These are phyloP conservation scores for Metarhizium humberi DNA, from an alignment of 2,329 filamentous ascomycete genomes.

Conservation along the genomic window DNA sequence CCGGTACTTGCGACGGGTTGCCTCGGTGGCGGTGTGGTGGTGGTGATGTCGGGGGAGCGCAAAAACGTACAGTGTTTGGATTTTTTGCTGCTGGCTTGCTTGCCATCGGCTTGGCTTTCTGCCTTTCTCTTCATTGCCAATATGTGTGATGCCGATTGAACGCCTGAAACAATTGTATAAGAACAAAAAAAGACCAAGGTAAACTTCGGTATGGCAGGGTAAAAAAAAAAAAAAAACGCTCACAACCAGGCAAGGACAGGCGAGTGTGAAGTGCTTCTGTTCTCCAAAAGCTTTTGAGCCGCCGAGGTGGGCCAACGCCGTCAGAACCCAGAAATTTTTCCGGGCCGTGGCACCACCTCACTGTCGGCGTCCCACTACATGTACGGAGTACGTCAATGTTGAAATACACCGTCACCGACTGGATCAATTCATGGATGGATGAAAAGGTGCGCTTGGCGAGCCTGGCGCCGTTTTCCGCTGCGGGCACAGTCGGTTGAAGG, in stretches of 20 bases:
- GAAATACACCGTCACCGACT: too few relatives aligned
- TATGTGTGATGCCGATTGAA: too few relatives aligned
- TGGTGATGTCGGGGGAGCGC: background rate
- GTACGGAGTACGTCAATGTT: too few relatives aligned
- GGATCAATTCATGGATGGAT: too few relatives aligned
- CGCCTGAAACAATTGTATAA: too few relatives aligned
- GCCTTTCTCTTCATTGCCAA: slow-evolving; percentile 51
- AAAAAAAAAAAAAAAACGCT: background rate
- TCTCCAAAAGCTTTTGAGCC: background rate
- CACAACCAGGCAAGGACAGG: background rate
- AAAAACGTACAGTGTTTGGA: slow-evolving; percentile 35
- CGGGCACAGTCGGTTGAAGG: too few relatives aligned
- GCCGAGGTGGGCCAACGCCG: slow-evolving; percentile 1
- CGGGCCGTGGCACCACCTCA: background rate
- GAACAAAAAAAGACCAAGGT: too few relatives aligned
- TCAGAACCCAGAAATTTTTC: background rate
- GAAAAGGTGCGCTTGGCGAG: too few relatives aligned
- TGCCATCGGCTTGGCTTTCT: slow-evolving; percentile 32
- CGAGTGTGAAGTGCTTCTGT: background rate
- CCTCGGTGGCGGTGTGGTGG: background rate
- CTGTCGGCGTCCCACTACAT: too few relatives aligned
- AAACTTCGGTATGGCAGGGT: background rate
- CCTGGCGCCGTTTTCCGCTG: too few relatives aligned
- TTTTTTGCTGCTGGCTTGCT: slow-evolving; percentile 42
- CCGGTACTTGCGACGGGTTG: too few relatives aligned